phyloP scores from a whole-genome alignment of 495 filamentous ascomycete species.

The Rostrohypoxylon terebratum region DNA sequence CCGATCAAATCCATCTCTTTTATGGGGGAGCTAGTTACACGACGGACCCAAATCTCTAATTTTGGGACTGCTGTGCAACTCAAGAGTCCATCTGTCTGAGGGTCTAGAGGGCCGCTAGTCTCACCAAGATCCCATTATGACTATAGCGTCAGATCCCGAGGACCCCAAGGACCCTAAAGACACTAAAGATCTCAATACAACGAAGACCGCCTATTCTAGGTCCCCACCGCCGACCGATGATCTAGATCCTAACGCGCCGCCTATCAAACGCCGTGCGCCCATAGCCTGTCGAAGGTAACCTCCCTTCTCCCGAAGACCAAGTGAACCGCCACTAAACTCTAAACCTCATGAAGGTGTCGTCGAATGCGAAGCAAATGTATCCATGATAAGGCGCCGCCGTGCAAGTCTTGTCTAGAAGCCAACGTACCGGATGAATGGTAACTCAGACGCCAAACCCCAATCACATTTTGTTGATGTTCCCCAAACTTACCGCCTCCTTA shows the following conservation, averaged over 20 bases:
- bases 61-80: conserved; percentile 41
- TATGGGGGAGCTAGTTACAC: conserved; percentile 33
- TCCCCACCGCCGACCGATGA: conserved; percentile 31
- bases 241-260: conserved; percentile 30
- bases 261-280: conserved; percentile 58
- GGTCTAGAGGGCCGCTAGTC: conserved; percentile 30
- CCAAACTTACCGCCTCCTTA: conserved; percentile 31
- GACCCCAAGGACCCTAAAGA: background rate
- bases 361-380: conserved; percentile 63
- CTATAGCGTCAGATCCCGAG: conserved; percentile 25
- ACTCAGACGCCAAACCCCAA: conserved; percentile 1
- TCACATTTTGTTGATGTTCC: background rate
- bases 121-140: conserved; percentile 36
- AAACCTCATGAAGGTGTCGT: conserved; percentile 54
- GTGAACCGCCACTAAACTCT: conserved; percentile 2
- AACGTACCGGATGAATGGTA: conserved; percentile 61
- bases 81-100: conserved; percentile 15
- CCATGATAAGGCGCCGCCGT: conserved; percentile 60
- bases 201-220: conserved; percentile 24
- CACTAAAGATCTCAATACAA: background rate
- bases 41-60: conserved; percentile 28
- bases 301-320: conserved; percentile 1
- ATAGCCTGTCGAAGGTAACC: conserved; percentile 63
- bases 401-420: conserved; percentile 57
- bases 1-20: background rate